Conservation (phyloP, 768 basidiomycete species). For the Tephrocybe sp. region DNA sequence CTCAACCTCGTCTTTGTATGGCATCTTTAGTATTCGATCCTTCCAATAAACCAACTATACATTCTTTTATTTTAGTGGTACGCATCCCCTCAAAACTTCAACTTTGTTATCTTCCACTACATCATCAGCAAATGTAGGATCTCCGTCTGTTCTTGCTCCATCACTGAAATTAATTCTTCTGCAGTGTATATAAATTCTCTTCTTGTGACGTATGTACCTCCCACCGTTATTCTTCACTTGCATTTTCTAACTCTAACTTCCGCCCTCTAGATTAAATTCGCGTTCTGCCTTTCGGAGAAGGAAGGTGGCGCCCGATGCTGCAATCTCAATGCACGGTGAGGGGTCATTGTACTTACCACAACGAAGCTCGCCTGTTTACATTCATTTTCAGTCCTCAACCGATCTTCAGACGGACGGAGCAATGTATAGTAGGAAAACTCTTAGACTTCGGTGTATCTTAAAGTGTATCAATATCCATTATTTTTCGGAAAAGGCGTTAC, state of each 20-base stretch:
- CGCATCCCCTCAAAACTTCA: conserved; percentile 3
- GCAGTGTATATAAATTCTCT: conserved; percentile 3
- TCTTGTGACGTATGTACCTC: not conserved
- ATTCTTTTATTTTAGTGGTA: not conserved
- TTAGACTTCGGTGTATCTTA: too few relatives aligned
- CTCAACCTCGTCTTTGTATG: conserved; percentile 5
- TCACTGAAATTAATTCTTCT: not conserved
- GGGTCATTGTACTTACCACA: not conserved
- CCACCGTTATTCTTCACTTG: not conserved
- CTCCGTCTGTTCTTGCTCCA: not conserved
- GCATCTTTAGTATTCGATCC: too few relatives aligned
- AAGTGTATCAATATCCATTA: too few relatives aligned
- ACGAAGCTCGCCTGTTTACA: not conserved
- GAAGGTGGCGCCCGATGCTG: not conserved
- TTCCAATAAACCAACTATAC: not conserved
- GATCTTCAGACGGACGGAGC: too few relatives aligned
- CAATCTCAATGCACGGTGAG: not conserved
- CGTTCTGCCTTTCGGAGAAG: not conserved
- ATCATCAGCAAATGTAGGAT: conserved; percentile 5
- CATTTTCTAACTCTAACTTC: not conserved
- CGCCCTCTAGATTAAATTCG: not conserved
- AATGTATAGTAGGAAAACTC: too few relatives aligned
- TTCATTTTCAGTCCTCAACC: too few relatives aligned
- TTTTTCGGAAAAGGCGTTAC: too few relatives aligned
- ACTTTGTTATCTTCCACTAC: conserved; percentile 6